phyloP scores from a whole-genome alignment of 441 rosid genomes.

The Bruguiera hainesii region DNA sequence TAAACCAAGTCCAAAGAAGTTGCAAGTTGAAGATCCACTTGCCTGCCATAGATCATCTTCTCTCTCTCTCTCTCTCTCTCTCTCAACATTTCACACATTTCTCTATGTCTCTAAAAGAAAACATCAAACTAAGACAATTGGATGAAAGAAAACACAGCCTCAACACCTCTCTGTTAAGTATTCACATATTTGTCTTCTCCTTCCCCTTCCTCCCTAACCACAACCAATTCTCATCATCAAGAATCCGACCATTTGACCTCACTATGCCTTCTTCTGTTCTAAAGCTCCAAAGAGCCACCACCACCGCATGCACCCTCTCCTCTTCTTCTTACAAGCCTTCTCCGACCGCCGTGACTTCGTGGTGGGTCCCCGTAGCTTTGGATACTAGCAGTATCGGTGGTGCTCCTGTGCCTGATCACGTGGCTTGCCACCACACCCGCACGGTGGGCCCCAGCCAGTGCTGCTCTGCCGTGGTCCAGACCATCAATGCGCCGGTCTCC shows the following conservation, averaged over 20 bases:
- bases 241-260: background rate
- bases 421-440: slow-evolving; percentile 53
- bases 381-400: slow-evolving; percentile 9
- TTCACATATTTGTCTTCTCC: background rate
- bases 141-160: slow-evolving; percentile 23
- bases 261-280: slow-evolving; percentile 57
- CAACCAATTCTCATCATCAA: background rate
- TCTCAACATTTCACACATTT: background rate
- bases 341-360: slow-evolving; percentile 19
- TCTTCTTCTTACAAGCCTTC: slow-evolving; percentile 27
- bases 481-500: slow-evolving; percentile 52
- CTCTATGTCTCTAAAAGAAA: slow-evolving; percentile 8
- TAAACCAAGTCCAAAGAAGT: slow-evolving; percentile 35
- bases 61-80: slow-evolving; percentile 1
- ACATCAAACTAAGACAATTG: slow-evolving; percentile 31
- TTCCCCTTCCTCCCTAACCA: slow-evolving; percentile 8
- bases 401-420: slow-evolving; percentile 43
- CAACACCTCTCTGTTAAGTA: slow-evolving; percentile 2
- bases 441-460: slow-evolving; percentile 51
- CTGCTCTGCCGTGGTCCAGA: slow-evolving; percentile 52
- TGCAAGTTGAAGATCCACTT: slow-evolving; percentile 54
- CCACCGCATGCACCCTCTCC: slow-evolving; percentile 16
- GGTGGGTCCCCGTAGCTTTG: slow-evolving; percentile 22
- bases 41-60: slow-evolving; percentile 13
- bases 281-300: slow-evolving; percentile 37